Evolutionary conservation across 208 protist species (phyloP), one percentile per base, ranked within the genome.

Genomic region (Endotrypanum monterogeii): DNA sequence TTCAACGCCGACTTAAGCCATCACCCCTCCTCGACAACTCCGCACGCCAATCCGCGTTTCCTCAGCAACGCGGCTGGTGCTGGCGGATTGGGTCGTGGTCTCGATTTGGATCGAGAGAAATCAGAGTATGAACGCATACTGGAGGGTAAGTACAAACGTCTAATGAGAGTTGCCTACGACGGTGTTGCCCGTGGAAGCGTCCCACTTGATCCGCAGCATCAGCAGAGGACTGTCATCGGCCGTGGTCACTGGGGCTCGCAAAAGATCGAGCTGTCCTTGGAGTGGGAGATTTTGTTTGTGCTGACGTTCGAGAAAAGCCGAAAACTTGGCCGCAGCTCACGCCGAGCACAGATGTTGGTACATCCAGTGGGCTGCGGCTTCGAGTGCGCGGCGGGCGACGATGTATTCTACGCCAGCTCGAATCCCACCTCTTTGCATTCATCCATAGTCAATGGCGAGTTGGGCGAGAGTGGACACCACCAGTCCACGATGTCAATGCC

Each of bases 281-380:
- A 96, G 83, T 96, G 92, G 84, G 83, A 90, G 74, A 84, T 92
- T 44, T 83, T 94, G 70, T 79, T 95, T 67, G 85, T 96, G 58
- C 63, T 96, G 37, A 89, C 86, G 73, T 94, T 94, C 68, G 87
- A 92, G 67, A 86, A 84, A 79, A 86, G 78, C 39, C 67, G 81
- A 28, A 66, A 70, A 1, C 76, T 95, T 41, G 76, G 86, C 54
- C 76, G 76, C 62, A 74, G 80, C 67, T 79, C 79, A 52, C 78
- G 76, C 11, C 80, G 73, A 5, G 78, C 79, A 28, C 85, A 89
- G 60, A 89, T 92, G 84, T 50, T 95, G 23, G 88, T 97, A 50
- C 93, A 97, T 78, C 93, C 93, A 30, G 65, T 97, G 28, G 83
- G 83, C 32, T 67, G 68, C 54, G 92, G 89, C 67, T 85, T 93